These are phyloP conservation scores for Nakazawaea anatomiae DNA, from an alignment of 805 yeast genomes.

Conservation along the genomic window DNA sequence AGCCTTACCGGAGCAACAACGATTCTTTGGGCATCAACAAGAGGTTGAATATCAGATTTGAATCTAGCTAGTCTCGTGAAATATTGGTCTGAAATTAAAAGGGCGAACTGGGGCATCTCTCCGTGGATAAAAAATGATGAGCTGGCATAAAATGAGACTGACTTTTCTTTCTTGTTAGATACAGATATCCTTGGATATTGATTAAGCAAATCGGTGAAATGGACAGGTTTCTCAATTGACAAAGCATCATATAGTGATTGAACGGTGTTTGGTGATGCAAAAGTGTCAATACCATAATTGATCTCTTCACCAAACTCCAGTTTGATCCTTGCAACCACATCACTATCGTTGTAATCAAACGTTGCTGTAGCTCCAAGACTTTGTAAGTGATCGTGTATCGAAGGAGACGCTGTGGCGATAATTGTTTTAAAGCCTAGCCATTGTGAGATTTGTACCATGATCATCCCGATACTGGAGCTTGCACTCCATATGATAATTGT, in stretches of 20 bases:
- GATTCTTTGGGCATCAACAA: slow-evolving; percentile 4
- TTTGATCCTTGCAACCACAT: slow-evolving; percentile 22
- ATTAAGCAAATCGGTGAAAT: slow-evolving; percentile 25
- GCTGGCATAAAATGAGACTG: not conserved
- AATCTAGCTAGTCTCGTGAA: slow-evolving; percentile 1
- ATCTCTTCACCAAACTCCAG: slow-evolving; percentile 21
- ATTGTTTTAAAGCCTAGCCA: slow-evolving; percentile 30
- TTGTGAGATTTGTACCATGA: slow-evolving; percentile 56
- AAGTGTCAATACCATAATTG: slow-evolving; percentile 27
- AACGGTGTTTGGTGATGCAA: slow-evolving; percentile 12
- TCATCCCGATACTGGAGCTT: slow-evolving; percentile 53
- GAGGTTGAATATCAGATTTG: slow-evolving; percentile 12
- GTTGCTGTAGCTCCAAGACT: slow-evolving; percentile 28
- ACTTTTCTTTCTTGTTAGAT: not conserved
- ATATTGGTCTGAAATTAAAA: too few species aligned
- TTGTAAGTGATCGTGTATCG: slow-evolving; percentile 18
- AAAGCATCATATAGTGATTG: slow-evolving; percentile 26
- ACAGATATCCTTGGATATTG: not conserved
- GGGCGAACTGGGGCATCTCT: not conserved
- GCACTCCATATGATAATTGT: slow-evolving; percentile 58
- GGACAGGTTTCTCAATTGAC: slow-evolving; percentile 26
- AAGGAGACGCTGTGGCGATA: slow-evolving; percentile 20
- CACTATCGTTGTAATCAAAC: slow-evolving; percentile 27
- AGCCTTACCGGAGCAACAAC: not conserved
- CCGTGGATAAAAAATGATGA: slow-evolving; percentile 26